Percentiles rank a stretch among this genome's conserved stretches.
phyloP scores from a whole-genome alignment of 371 early-diverging fungal genomes.

The Mortierella sp. region DNA sequence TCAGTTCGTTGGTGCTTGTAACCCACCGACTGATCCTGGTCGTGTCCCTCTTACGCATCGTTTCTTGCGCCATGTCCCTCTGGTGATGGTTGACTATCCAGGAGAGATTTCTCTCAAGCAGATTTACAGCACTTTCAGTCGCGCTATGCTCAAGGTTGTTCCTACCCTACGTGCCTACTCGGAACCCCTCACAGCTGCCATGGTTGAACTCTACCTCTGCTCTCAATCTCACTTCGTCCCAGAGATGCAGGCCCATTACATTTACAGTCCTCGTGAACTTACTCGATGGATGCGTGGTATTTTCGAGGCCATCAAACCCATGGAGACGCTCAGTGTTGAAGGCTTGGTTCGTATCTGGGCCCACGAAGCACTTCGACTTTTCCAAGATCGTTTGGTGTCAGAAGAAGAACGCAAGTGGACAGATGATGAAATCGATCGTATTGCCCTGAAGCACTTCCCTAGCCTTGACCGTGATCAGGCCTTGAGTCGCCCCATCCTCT shows the following conservation, averaged over 20 bases:
- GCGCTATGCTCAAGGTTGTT: slow-evolving; percentile 95
- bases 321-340: slow-evolving; percentile 86
- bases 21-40: slow-evolving; percentile 99
- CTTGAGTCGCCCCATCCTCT: slow-evolving; percentile 92
- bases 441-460: slow-evolving; percentile 92
- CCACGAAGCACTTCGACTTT: slow-evolving; percentile 97
- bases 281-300: slow-evolving; percentile 99
- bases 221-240: slow-evolving; percentile 95
- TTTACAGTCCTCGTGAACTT: slow-evolving; percentile 98
- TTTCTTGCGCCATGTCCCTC: slow-evolving; percentile 96
- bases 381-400: slow-evolving; percentile 97
- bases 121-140: slow-evolving; percentile 94
- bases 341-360: slow-evolving; percentile 96
- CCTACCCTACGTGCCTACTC: slow-evolving; percentile 93
- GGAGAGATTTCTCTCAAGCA: slow-evolving; percentile 91
- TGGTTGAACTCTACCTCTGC: slow-evolving; percentile 94
- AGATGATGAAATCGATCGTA: slow-evolving; percentile 85
- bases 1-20: slow-evolving; percentile 99
- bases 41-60: slow-evolving; percentile 95
- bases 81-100: slow-evolving; percentile 98
- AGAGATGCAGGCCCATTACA: slow-evolving; percentile 98
- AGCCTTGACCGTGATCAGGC: slow-evolving; percentile 76
- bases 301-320: slow-evolving; percentile 90
- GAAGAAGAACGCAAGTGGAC: slow-evolving; percentile 95
- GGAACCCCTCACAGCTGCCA: slow-evolving; percentile 93